Percentiles rank a stretch among this genome's conserved stretches.
Conservation (phyloP, 805 yeast genomes). For the Scheffersomyces amazonensis region DNA sequence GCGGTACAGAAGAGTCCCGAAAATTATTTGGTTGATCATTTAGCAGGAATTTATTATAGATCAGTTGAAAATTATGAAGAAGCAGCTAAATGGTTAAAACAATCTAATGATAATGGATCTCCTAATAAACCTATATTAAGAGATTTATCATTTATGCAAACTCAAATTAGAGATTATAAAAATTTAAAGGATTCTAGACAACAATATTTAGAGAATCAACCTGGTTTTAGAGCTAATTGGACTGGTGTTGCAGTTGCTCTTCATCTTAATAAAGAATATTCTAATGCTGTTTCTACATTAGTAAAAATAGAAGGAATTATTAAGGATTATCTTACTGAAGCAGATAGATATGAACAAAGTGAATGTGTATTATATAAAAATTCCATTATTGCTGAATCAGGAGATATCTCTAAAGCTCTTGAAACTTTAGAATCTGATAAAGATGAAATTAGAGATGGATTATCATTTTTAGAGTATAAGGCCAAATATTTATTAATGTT, state of each 20-base stretch:
- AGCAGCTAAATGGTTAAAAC: slow-evolving; percentile 75
- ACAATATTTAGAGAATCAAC: slow-evolving; percentile 63
- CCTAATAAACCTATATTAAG: slow-evolving; percentile 75
- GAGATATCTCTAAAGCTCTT: slow-evolving; percentile 64
- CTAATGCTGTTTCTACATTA: slow-evolving; percentile 69
- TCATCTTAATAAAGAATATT: slow-evolving; percentile 65
- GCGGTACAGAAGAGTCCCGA: slow-evolving; percentile 59
- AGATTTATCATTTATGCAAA: slow-evolving; percentile 76
- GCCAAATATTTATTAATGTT: slow-evolving; percentile 63
- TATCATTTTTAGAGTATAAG: slow-evolving; percentile 60
- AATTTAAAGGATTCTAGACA: slow-evolving; percentile 62
- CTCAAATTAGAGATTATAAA: slow-evolving; percentile 75
- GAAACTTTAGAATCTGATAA: slow-evolving; percentile 52
- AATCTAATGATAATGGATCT: slow-evolving; percentile 75
- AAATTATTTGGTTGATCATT: slow-evolving; percentile 76
- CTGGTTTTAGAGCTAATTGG: slow-evolving; percentile 90
- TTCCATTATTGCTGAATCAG: slow-evolving; percentile 58
- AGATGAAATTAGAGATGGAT: slow-evolving; percentile 51
- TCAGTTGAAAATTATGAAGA: slow-evolving; percentile 64
- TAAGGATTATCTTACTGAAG: slow-evolving; percentile 61
- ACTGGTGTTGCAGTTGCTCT: slow-evolving; percentile 84
- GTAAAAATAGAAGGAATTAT: slow-evolving; percentile 73
- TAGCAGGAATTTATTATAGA: slow-evolving; percentile 81
- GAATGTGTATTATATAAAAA: slow-evolving; percentile 78
- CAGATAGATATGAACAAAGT: slow-evolving; percentile 73